Percentiles rank a stretch among this genome's conserved stretches.
Conservation (phyloP, 768 basidiomycete genomes). For the Tulasnella sp. region DNA sequence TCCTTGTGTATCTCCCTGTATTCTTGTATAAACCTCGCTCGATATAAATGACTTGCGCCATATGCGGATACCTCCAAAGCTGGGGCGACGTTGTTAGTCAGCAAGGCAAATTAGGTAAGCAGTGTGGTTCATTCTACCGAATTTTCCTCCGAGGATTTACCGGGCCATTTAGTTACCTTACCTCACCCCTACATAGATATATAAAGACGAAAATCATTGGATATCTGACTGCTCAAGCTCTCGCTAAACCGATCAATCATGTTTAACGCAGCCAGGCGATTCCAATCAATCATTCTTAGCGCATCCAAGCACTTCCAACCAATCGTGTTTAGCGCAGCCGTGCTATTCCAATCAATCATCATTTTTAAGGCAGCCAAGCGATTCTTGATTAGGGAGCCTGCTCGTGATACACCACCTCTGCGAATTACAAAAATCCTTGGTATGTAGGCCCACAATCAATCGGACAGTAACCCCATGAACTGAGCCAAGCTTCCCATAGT, state of each 20-base stretch:
- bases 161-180: not conserved
- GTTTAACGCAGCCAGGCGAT: no score
- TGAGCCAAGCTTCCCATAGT: not conserved
- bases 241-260: not conserved
- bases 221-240: not conserved
- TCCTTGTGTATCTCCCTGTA: not conserved
- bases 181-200: not conserved
- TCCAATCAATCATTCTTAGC: no score
- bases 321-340: no score
- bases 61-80: not conserved
- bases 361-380: no score
- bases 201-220: not conserved
- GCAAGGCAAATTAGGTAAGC: not conserved
- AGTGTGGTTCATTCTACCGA: not conserved
- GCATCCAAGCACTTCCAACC: no score
- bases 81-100: not conserved
- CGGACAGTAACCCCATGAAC: no score
- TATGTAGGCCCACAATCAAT: not conserved
- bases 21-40: not conserved
- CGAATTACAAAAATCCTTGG: slow-evolving; percentile 13
- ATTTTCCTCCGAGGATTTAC: not conserved
- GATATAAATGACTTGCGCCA: not conserved
- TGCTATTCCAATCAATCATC: not conserved
- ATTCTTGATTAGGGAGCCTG: no score
- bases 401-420: not conserved